These are phyloP conservation scores for Phymatotrichopsis omnivora DNA, from an alignment of 2,329 filamentous ascomycete species.

Conservation along the genomic window DNA sequence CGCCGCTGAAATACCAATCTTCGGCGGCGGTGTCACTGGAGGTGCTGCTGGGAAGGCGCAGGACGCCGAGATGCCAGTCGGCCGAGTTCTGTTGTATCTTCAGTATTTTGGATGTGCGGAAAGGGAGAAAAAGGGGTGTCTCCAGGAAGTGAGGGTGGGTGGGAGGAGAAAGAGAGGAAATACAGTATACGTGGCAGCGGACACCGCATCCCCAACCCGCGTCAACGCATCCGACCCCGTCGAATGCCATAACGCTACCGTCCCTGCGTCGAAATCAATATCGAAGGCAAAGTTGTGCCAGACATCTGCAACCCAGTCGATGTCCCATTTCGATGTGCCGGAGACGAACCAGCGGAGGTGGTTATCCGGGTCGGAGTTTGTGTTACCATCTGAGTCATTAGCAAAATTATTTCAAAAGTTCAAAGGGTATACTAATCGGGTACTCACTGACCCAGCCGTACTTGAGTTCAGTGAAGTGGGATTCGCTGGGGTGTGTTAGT, in stretches of 20 bases:
- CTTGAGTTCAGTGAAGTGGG: slow-evolving; percentile 66
- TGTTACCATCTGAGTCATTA: no score
- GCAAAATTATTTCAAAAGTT: no score
- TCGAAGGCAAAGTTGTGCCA: slow-evolving; percentile 63
- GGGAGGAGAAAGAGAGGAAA: no score
- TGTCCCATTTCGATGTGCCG: slow-evolving; percentile 52
- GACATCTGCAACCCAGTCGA: slow-evolving; percentile 49
- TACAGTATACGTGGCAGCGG: slow-evolving; percentile 47
- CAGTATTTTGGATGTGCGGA: no score
- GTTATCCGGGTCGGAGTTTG: slow-evolving; percentile 41
- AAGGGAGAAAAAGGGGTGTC: background rate
- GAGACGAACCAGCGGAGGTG: slow-evolving; percentile 56
- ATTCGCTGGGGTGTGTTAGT: slow-evolving; percentile 43
- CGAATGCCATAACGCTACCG: slow-evolving; percentile 60
- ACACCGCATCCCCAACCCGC: slow-evolving; percentile 51
- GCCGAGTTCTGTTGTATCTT: slow-evolving; percentile 50
- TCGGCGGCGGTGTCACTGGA: slow-evolving; percentile 38
- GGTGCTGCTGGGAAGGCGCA: slow-evolving; percentile 47
- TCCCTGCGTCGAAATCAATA: slow-evolving; percentile 49
- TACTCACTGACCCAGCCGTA: slow-evolving; percentile 54
- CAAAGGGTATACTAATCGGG: no score
- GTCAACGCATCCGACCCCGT: slow-evolving; percentile 49
- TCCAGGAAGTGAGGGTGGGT: slow-evolving; percentile 5
- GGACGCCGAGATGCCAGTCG: slow-evolving; percentile 63
- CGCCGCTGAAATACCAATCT: slow-evolving; percentile 62